These are phyloP conservation scores for Oryza meyeriana DNA, from an alignment of 176 grass and related monocot genomes.

Conservation along the genomic window DNA sequence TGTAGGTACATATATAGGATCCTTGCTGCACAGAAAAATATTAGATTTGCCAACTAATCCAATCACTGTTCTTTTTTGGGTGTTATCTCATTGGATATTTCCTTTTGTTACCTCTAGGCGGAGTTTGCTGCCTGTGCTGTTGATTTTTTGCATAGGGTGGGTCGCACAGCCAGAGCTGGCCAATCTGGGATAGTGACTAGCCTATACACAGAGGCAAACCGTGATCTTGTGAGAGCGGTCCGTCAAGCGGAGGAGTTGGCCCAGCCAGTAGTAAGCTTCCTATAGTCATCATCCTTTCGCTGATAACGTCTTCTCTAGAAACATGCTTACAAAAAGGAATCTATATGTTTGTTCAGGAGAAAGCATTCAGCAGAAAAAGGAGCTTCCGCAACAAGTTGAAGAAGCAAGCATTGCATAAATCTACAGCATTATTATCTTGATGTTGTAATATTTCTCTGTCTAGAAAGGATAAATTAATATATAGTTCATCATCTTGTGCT, in stretches of 20 bases:
- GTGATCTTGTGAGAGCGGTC: slow-evolving; percentile 79
- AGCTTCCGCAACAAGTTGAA: slow-evolving; percentile 97
- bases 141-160: slow-evolving; percentile 96
- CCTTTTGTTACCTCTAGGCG: slow-evolving; percentile 42
- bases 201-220: slow-evolving; percentile 66
- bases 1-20: not conserved
- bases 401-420: slow-evolving; percentile 50
- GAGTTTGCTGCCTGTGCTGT: slow-evolving; percentile 95
- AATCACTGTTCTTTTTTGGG: not conserved
- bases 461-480: not conserved
- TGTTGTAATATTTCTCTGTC: not conserved
- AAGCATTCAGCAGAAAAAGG: slow-evolving; percentile 94
- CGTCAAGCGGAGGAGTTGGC: slow-evolving; percentile 67
- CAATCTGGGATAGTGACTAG: slow-evolving; percentile 84
- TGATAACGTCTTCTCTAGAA: not conserved
- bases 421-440: slow-evolving; percentile 19
- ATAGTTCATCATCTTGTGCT: not conserved
- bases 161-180: slow-evolving; percentile 88
- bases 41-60: not conserved
- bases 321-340: not conserved
- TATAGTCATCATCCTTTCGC: not conserved
- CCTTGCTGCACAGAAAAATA: not conserved
- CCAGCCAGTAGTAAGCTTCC: slow-evolving; percentile 67
- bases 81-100: not conserved
- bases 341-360: slow-evolving; percentile 49